Percentiles rank a stretch among this genome's conserved stretches.
These are phyloP conservation scores for Urostyla sp. DNA, from an alignment of 73 alveolate species.

Conservation along the genomic window DNA sequence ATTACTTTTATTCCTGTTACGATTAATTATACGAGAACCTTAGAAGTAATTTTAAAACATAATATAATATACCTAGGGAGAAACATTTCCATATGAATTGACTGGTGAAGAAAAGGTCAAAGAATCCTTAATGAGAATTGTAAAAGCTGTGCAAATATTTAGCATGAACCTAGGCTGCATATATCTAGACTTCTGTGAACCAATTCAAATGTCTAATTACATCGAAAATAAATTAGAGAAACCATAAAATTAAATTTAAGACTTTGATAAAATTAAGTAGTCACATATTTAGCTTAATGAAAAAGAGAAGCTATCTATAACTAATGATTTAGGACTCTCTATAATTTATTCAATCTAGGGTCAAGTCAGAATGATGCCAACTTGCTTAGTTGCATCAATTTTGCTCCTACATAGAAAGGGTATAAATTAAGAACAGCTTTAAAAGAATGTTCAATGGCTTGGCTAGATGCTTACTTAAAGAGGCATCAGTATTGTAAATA, in stretches of 20 bases:
- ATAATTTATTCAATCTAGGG: slow-evolving; percentile 55
- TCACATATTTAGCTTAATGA: too few species aligned
- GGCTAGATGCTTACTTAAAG: slow-evolving; percentile 66
- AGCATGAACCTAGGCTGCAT: slow-evolving; percentile 88
- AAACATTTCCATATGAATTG: slow-evolving; percentile 91
- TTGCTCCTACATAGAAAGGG: slow-evolving; percentile 90
- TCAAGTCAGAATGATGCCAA: slow-evolving; percentile 77
- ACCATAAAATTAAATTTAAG: too few species aligned
- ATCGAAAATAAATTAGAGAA: slow-evolving; percentile 38
- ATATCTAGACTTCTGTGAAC: slow-evolving; percentile 77
- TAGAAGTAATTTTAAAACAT: too few species aligned
- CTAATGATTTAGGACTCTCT: slow-evolving; percentile 66
- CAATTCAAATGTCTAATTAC: slow-evolving; percentile 63
- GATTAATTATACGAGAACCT: slow-evolving; percentile 88
- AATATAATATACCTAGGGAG: too few species aligned
- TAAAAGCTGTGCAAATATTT: slow-evolving; percentile 76
- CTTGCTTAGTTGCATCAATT: slow-evolving; percentile 82
- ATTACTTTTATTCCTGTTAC: slow-evolving; percentile 88
- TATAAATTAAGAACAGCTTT: slow-evolving; percentile 82
- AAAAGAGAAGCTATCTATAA: slow-evolving; percentile 46
- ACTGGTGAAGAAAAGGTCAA: slow-evolving; percentile 91
- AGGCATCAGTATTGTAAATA: too few species aligned
- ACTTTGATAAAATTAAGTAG: slow-evolving; percentile 53
- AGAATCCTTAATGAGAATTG: slow-evolving; percentile 84
- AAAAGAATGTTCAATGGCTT: slow-evolving; percentile 81